These are phyloP conservation scores for Halophytophthora batemanensis DNA, from an alignment of 352 stramenopile species.

Conservation along the genomic window DNA sequence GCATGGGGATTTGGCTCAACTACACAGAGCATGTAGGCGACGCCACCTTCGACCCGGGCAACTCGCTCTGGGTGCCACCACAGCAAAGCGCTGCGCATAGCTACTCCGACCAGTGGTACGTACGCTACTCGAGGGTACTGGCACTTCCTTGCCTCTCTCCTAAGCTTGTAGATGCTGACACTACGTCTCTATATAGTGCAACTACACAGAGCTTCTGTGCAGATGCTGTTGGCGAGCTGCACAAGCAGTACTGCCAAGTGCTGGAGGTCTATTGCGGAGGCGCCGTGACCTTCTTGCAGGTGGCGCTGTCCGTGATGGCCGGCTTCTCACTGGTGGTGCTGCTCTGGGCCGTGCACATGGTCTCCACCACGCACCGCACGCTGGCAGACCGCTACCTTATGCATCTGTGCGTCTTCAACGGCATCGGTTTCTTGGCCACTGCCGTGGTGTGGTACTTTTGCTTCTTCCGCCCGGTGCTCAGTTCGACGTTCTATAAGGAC, in stretches of 20 bases:
- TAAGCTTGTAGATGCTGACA: background rate
- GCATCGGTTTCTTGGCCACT: constrained; percentile 39
- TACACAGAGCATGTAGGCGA: constrained; percentile 78
- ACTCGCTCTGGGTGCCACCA: constrained; percentile 72
- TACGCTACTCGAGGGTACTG: background rate
- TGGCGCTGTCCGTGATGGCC: constrained; percentile 49
- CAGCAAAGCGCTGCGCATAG: constrained; percentile 55
- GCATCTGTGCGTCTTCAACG: constrained; percentile 65
- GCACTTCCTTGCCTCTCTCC: background rate
- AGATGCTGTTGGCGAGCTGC: constrained; percentile 53
- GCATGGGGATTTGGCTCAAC: constrained; percentile 79
- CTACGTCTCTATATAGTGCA: constrained; percentile 14
- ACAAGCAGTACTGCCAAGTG: constrained; percentile 76
- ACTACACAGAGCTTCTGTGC: constrained; percentile 41
- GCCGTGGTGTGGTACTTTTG: constrained; percentile 66
- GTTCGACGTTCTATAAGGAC: constrained; percentile 79
- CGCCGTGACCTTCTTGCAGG: constrained; percentile 52
- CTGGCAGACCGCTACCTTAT: constrained; percentile 69
- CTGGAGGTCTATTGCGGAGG: constrained; percentile 68
- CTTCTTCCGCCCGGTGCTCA: constrained; percentile 57
- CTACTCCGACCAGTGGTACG: constrained; percentile 64
- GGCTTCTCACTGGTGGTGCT: constrained; percentile 42
- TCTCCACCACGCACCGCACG: constrained; percentile 53
- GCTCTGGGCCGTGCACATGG: constrained; percentile 48
- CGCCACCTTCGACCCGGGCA: constrained; percentile 60